Base-by-base conservation (phyloP, 768 basidiomycete genomes). In the Nevesoporus exiguus region DNA sequence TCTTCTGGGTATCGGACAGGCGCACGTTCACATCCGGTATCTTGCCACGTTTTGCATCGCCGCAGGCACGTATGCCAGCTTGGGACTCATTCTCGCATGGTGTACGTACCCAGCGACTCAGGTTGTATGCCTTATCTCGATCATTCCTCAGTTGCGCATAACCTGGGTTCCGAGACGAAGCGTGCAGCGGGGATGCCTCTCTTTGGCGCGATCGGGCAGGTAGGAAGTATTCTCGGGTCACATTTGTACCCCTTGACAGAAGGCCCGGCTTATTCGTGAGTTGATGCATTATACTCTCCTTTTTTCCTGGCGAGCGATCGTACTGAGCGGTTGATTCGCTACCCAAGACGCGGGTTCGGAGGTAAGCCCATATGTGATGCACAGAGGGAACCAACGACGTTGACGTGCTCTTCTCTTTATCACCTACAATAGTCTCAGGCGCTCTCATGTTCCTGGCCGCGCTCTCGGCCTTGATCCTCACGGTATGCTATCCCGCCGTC, bases 41-140 rank as follows among this genome's bases (percentile, higher is more conserved):
- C 72, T 78, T 33, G 75, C 78, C 15, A 74, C 72, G 15, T 78
- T 80, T 63, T 75, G 68, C 48, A 70, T 80, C 37, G 73, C 76
- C 0, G 66, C 72, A 15, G 78, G 77, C 46, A 80, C 77, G 5
- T 80, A 80, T 53, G 66, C 76, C 7, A 71, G 71, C 21, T 70
- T 81, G 19, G 77, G 76, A 17, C 65, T 80, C 45, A 60, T 76
- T 49, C 70, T 77, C 24, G 76, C 78, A 3, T 80, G 78, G 78
- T 79, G 78, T 78, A 61, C 55, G 76, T 31, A 30, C 11, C 1
- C 17, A 19, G 13, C 29, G 14, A 7, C 6, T 10, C 5, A 19
- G 7, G 43, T 17, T 17, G 0, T 11, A 7, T 19, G 5, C 3
- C 37, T 39, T 39, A 7, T 6, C 37, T 19, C 11, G 8, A 39